Evolutionary conservation across 768 basidiomycete genomes (phyloP).

Genomic region (Boletus subcaerulescens): DNA sequence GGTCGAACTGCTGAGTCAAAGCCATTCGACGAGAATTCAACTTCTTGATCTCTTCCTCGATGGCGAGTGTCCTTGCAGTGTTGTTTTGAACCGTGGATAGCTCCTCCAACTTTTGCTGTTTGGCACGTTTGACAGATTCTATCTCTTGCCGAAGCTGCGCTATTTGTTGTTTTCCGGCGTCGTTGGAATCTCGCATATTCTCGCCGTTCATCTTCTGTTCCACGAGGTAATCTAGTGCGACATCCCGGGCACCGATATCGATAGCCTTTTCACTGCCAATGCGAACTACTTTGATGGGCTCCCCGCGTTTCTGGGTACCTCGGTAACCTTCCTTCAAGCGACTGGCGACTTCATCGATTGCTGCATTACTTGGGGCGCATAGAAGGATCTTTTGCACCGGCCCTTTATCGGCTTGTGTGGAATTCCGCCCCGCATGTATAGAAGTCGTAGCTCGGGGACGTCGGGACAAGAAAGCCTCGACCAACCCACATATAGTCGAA

Average conservation of each 20-base stretch:
- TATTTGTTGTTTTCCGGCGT: conserved; percentile 59
- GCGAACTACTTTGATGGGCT: conserved; percentile 83
- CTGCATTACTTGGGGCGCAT: conserved; percentile 97
- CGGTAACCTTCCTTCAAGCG: conserved; percentile 81
- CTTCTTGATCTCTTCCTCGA: conserved; percentile 70
- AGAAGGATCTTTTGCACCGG: conserved; percentile 74
- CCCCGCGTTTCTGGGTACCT: conserved; percentile 48
- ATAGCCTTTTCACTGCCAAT: conserved; percentile 76
- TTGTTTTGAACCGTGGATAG: conserved; percentile 56
- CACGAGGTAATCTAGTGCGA: conserved; percentile 84
- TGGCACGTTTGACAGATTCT: conserved; percentile 59
- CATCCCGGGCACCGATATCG: conserved; percentile 75
- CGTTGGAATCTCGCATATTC: conserved; percentile 41
- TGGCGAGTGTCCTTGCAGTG: conserved; percentile 43
- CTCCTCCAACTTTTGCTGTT: conserved; percentile 61
- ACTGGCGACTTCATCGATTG: conserved; percentile 92
- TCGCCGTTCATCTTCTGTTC: conserved; percentile 63
- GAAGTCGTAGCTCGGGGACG: conserved; percentile 48
- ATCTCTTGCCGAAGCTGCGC: conserved; percentile 61
- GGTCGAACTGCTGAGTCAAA: conserved; percentile 69
- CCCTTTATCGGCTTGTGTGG: conserved; percentile 39
- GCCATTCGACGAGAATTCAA: conserved; percentile 63
- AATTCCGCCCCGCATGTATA: conserved; percentile 46
- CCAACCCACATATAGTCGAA: conserved; percentile 94
- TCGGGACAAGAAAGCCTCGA: conserved; percentile 72